Conservation (phyloP, 495 filamentous ascomycete species). For the Trichoderma reesei region DNA sequence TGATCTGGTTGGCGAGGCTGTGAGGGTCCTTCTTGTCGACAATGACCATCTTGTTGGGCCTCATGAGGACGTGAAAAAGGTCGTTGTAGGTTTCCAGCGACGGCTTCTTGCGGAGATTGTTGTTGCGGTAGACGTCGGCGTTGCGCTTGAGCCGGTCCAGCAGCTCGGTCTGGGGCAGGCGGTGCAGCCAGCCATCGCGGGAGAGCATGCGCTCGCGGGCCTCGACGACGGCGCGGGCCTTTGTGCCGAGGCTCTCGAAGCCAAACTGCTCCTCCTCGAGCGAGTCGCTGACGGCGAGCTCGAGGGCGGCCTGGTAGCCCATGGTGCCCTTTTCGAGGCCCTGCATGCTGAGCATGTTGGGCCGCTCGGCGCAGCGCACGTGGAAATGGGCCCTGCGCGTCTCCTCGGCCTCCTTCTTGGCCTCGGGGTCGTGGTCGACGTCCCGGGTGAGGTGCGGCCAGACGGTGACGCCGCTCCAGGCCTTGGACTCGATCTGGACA, state of each 20-base stretch:
- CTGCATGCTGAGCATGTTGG: conserved; percentile 68
- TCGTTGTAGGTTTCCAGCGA: conserved; percentile 48
- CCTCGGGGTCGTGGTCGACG: conserved; percentile 30
- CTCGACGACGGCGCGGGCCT: conserved; percentile 32
- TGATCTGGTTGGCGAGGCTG: conserved; percentile 49
- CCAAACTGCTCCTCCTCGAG: conserved; percentile 44
- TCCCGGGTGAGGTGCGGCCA: conserved; percentile 40
- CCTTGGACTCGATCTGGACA: conserved; percentile 43
- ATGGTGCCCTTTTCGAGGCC: conserved; percentile 64
- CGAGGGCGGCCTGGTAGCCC: conserved; percentile 64
- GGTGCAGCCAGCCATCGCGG: conserved; percentile 39
- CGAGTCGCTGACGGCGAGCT: conserved; percentile 56
- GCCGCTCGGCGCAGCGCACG: conserved; percentile 48
- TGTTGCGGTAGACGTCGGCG: conserved; percentile 34
- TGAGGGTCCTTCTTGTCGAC: conserved; percentile 46
- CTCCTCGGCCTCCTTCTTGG: conserved; percentile 23
- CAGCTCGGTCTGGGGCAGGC: conserved; percentile 40
- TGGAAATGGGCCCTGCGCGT: conserved; percentile 44
- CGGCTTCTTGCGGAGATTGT: conserved; percentile 27
- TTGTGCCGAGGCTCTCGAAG: conserved; percentile 33
- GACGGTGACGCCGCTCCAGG: conserved; percentile 43
- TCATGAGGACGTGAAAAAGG: conserved; percentile 48
- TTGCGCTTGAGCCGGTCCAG: conserved; percentile 43
- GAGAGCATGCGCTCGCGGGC: conserved; percentile 40
- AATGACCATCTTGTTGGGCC: conserved; percentile 46